Base-by-base conservation (phyloP, 2,329 filamentous ascomycete species). In the Colletotrichum sp. region DNA sequence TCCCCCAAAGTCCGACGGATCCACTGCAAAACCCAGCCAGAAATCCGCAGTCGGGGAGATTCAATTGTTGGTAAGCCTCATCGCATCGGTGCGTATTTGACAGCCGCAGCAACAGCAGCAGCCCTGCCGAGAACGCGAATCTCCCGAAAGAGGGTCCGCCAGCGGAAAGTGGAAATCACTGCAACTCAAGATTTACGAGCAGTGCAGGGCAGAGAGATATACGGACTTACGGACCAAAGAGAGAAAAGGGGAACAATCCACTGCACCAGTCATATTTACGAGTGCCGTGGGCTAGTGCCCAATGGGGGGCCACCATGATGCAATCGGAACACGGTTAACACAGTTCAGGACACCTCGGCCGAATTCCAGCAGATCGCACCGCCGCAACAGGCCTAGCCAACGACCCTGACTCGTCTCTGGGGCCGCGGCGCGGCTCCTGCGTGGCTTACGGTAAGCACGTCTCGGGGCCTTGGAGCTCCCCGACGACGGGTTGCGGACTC, bases 131-230 rank as follows among this genome's bases (percentile, higher is more conserved):
- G 69, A 16, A 16, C 25, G 72, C 22, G 30, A 64, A 75, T 75
- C 62, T 73, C 43, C 56, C 64, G 22, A 48, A 68, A 7, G 30
- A 52, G 43, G 43, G 43, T 22, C 43, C 69, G 32, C 58, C 56
- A 64, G 28, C 27, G 25, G 16, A 18, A 34, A 52, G 18, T 52
- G 43, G 43, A 52, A 22, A 52, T 52, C 43, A 13, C 25, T 72
- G 62, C 32, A 70, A 75, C 55, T 18, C 18, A 27, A 75, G 73
- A 75, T 72, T 68, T 73, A 75, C 64, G 70, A 65, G 32, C 55
- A 15, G 27, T 34, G 58, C 70, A 73, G 43, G 43, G 43, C 43
- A 25, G n/a, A 22, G 43, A 55, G 58, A 64, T 71, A n/a, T 48
- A 52, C 67, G 67, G 70, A 30, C 22, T 60, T 43, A 48, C 62